Percentiles rank a stretch among this genome's conserved stretches.
Evolutionary conservation across 768 basidiomycete species (phyloP).

Genomic region (Pulveroboletus frians): DNA sequence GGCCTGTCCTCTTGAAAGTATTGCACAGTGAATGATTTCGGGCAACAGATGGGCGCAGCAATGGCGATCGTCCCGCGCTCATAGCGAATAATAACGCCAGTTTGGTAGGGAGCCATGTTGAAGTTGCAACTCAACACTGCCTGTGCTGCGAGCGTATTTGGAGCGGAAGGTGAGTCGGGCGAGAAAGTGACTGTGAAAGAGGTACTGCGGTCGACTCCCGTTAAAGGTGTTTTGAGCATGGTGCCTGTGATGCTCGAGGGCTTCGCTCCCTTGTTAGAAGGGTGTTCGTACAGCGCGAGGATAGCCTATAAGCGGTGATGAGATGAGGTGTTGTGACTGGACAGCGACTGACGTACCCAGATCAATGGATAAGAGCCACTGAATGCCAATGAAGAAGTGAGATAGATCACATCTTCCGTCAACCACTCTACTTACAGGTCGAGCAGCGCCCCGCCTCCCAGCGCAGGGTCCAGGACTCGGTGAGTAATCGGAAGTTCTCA

Average conservation of each 20-base stretch:
- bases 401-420: background rate
- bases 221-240: constrained; percentile 74
- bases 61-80: constrained; percentile 67
- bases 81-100: constrained; percentile 67
- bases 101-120: constrained; percentile 40
- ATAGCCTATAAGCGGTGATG: constrained; percentile 52
- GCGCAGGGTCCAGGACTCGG: constrained; percentile 69
- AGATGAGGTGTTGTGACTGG: constrained; percentile 1
- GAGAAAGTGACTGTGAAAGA: constrained; percentile 69
- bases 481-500: constrained; percentile 63
- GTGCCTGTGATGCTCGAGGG: constrained; percentile 60
- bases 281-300: constrained; percentile 73
- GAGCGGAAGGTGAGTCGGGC: constrained; percentile 34
- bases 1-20: constrained; percentile 48
- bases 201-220: constrained; percentile 75
- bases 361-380: constrained; percentile 81
- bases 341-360: constrained; percentile 46
- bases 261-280: constrained; percentile 53
- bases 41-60: constrained; percentile 59
- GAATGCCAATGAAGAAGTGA: constrained; percentile 5
- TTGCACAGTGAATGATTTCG: constrained; percentile 61
- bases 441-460: constrained; percentile 80
- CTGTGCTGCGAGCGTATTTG: constrained; percentile 52
- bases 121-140: constrained; percentile 70
- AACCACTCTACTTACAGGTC: constrained; percentile 56